Base-by-base conservation (phyloP, 768 basidiomycete genomes). In the Piloderma croceum region DNA sequence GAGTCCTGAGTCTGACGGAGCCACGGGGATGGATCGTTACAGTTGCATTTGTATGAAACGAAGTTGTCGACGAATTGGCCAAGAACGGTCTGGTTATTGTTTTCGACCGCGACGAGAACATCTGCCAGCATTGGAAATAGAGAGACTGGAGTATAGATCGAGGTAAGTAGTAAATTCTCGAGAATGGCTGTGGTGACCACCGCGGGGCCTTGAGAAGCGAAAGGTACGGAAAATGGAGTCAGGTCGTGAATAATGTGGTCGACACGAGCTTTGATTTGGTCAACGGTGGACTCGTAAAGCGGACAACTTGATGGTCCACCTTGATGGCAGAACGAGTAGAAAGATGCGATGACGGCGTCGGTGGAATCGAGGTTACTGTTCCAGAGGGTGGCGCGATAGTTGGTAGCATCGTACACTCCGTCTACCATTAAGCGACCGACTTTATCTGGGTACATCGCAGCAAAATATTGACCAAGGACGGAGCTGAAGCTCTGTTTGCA, bases 371-470 rank as follows among this genome's bases (percentile, higher is more conserved):
- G 46, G 40, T 53, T 56, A 11, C 48, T 41, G 34, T 40, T 49
- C 54, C 56, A 57, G 1, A 23, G 9, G 45, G 51, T 38, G 6
- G 35, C 18, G 5, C 13, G 36, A 44, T 54, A 54, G 47, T 53
- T 51, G 20, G 54, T 33, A 3, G 45, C 37, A 43, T 60, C 57
- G n/a, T 41, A 51, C 4, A 60, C 57, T 27, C 61, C 61, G 39
- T 62, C 61, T 20, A 62, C 50, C 25, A 61, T 46, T 2, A 62
- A 24, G 3, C 58, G 50, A 17, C 47, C 61, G 5, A 62, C 51
- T 38, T 62, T 51, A 44, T 61, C 53, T 9, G 61, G 61, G 44
- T 56, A 62, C 49, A 61, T 59, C 2, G 61, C 47, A 1, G 59
- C 42, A 40, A 53, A 62, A 9, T 9, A 29, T 15, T 29, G 27